Base-by-base conservation (phyloP, 805 yeast genomes). In the Jamesozyma hellenica region DNA sequence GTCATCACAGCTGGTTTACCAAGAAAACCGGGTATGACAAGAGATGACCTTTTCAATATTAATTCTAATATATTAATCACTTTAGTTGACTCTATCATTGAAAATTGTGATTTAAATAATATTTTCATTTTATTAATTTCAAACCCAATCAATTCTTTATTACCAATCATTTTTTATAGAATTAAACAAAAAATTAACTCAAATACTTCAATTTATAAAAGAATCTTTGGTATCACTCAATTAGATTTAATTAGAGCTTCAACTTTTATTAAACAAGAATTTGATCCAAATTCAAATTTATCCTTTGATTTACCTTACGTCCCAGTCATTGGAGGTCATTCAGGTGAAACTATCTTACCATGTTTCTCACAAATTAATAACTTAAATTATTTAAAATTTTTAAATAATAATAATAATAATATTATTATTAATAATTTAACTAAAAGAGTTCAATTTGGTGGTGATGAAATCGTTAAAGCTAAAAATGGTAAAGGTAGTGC, bases 381-480 rank as follows among this genome's bases (percentile, higher is more conserved):
- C 8, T 6, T 6, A 21, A 6, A 5, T 21, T 21, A 21, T 21
- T 21, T 21, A 21, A 6, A 5, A 6, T 8, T 6, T 21, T 21
- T 21, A 21, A 21, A 21, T 21, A 21, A 21, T 21, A 8, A 21
- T 21, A n/a, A n/a, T n/a, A n/a, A n/a, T n/a, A n/a, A n/a, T n/a
- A n/a, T n/a, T n/a, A n/a, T n/a, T n/a, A n/a, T n/a, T n/a, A n/a
- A n/a, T n/a, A n/a, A n/a, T n/a, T n/a, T n/a, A 52, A 75, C 86
- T 54, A 72, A 85, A 72, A 77, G 97, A 66, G 88, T 88, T 51
- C 96, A 88, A 68, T 87, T 82, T 53, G 95, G 94, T 46, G 97
- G 97, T 59, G 97, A 88, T 61, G 96, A 90, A 65, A 95, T 88
- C 35, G 97, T 88, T 48, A 71, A 82, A 67, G 96, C 96, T 41